Percentiles rank a stretch among this genome's conserved stretches.
These are phyloP conservation scores for Sclerotinia glacialis DNA, from an alignment of 2,329 filamentous ascomycete species.

Conservation along the genomic window DNA sequence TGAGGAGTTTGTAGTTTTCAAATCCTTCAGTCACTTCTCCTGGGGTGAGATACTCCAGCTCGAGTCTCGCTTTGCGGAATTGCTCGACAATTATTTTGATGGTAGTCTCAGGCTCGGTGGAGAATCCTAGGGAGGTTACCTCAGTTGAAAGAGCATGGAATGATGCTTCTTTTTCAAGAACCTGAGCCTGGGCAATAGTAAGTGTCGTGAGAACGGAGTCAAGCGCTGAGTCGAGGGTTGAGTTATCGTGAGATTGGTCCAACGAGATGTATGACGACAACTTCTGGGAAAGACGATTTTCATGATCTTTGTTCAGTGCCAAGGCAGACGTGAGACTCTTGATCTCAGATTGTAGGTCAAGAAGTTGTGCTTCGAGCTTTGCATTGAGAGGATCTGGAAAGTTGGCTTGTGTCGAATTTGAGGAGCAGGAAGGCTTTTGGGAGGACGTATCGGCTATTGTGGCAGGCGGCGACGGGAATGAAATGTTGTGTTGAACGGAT, in stretches of 20 bases:
- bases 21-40: conserved; percentile 55
- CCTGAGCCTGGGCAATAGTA: conserved; percentile 36
- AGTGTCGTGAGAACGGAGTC: conserved; percentile 38
- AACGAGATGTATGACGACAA: conserved; percentile 33
- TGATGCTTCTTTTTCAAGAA: conserved; percentile 44
- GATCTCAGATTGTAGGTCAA: conserved; percentile 32
- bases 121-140: conserved; percentile 53
- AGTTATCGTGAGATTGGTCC: conserved; percentile 32
- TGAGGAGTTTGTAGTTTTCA: conserved; percentile 51
- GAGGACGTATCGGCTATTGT: conserved; percentile 37
- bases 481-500: conserved; percentile 34
- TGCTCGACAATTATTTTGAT: conserved; percentile 48
- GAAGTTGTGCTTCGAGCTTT: conserved; percentile 32
- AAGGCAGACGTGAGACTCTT: conserved; percentile 31
- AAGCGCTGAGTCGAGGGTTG: conserved; percentile 36
- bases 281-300: conserved; percentile 34
- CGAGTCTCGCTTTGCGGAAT: conserved; percentile 56
- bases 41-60: conserved; percentile 60
- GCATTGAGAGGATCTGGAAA: conserved; percentile 33
- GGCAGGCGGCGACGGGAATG: conserved; percentile 38
- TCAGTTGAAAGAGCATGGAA: conserved; percentile 48
- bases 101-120: conserved; percentile 41
- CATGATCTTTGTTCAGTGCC: conserved; percentile 34
- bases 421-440: conserved; percentile 26
- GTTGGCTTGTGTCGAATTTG: conserved; percentile 30